Percentiles rank a stretch among this genome's conserved stretches.
Evolutionary conservation across 192 early-diverging fungal genomes (phyloP).

Genomic region (Coemansia sp.): DNA sequence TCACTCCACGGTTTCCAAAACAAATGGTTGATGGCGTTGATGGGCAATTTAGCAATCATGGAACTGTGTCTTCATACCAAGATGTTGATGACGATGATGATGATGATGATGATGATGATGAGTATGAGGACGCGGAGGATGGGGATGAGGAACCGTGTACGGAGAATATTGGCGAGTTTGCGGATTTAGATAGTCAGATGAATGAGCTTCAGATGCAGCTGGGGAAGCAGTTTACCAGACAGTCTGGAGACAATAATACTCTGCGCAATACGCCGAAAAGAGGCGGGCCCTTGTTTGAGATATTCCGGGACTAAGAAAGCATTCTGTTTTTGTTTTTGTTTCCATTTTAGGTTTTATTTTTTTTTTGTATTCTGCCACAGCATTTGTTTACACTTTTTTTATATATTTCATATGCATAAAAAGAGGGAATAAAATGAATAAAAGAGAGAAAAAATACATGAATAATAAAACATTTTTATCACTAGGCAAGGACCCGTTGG

Average conservation of each 20-base stretch:
- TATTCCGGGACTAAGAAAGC: constrained; percentile 7
- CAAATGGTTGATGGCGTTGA: background rate
- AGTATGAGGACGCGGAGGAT: constrained; percentile 29
- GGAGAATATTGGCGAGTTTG: constrained; percentile 52
- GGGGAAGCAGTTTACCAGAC: constrained; percentile 8
- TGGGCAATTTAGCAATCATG: background rate
- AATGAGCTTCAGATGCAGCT: constrained; percentile 45
- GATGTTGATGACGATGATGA: constrained; percentile 5
- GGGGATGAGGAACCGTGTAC: constrained; percentile 46
- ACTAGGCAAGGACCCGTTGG: background rate
- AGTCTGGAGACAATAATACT: background rate
- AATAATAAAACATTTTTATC: background rate
- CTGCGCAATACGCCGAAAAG: background rate
- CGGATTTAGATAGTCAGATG: constrained; percentile 40
- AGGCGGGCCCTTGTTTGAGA: background rate
- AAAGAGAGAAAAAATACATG: constrained; percentile 1
- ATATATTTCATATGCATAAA: background rate
- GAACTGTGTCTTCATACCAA: background rate
- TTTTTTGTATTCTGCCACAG: no score
- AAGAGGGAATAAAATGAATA: background rate
- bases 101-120: constrained; percentile 33
- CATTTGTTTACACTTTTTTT: background rate
- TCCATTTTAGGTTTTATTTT: background rate
- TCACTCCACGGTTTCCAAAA: constrained; percentile 34
- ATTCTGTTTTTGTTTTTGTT: background rate